Conservation (phyloP, 1,284 basidiomycete species). For the Cutaneotrichosporon dermatis region DNA sequence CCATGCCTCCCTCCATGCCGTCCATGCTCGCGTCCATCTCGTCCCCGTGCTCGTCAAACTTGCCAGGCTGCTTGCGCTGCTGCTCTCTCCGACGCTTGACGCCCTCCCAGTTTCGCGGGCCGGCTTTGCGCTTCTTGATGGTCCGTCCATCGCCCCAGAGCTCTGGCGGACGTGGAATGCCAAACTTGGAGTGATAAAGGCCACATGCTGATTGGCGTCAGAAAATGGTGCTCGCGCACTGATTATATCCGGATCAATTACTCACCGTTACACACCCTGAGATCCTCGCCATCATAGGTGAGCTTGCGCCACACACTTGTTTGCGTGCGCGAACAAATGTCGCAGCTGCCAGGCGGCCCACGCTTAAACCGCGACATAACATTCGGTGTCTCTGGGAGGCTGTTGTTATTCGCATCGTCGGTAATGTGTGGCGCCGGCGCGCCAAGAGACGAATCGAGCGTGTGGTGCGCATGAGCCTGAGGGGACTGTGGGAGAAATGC, state of each 20-base stretch:
- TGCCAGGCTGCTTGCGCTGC: not conserved
- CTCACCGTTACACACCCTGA: conserved; percentile 46
- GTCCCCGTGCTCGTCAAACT: not conserved
- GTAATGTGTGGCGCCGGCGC: not conserved
- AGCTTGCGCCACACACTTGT: conserved; percentile 46
- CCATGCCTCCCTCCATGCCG: no score
- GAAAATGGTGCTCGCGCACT: not conserved
- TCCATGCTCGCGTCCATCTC: not conserved
- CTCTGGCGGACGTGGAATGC: conserved; percentile 41
- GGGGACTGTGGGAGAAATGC: conserved; percentile 28
- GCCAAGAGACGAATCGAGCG: not conserved
- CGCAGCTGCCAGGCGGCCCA: conserved; percentile 42
- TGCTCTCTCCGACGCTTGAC: not conserved
- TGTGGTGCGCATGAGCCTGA: not conserved
- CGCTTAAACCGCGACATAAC: conserved; percentile 34
- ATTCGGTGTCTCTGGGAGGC: conserved; percentile 11
- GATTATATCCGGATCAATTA: not conserved
- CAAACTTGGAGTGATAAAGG: conserved; percentile 42
- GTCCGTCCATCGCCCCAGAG: conserved; percentile 45
- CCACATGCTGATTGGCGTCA: conserved; percentile 35
- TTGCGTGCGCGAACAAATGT: conserved; percentile 42
- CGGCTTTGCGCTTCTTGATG: conserved; percentile 35
- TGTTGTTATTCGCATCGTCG: not conserved
- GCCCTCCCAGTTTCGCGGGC: conserved; percentile 17
- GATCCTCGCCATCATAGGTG: conserved; percentile 26